Evolutionary conservation across 345 rosid genomes (phyloP), one percentile per base, ranked within the genome.

Genomic region (Hirschfeldia incana): DNA sequence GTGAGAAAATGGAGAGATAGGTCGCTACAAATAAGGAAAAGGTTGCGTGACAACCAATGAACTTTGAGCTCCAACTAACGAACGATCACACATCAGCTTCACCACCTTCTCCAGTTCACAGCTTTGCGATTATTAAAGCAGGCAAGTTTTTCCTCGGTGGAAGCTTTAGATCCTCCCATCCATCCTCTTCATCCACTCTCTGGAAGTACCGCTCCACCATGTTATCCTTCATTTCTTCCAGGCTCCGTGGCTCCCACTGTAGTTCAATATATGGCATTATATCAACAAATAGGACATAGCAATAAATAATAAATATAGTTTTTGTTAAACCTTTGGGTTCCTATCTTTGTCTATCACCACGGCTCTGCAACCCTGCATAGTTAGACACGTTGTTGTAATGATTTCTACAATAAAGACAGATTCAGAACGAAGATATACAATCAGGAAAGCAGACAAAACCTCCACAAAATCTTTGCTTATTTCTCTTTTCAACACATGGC

Each of bases 351-450:
- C 97, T 68, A 89, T 16, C 76, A 94, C 84, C 51, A 92, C 81
- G 74, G 98, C 92, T 84, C 98, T 88, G 81, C 90, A 88, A 63
- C 98, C 98, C 98, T 92, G 87, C 74, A 84, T 36, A 34, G 27
- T 10, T 69, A 21, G 26, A 57, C 28, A 57, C 62, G 29, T 16
- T 57, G 11, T 49, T 36, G 9, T 65, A 17, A 55, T 39, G 15
- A 55, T 17, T 3, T 55, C 30, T 4, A 6, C 44, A 57, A 61
- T 51, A 33, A 72, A 9, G 32, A 53, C 36, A 61, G 2, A 53
- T 29, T 8, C 8, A 60, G 8, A 36, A 60, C 8, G 8, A 72
- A 57, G n/a, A 44, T 16, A 29, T 4, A 29, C 33, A 13, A 33
- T 57, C 3, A 4, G 30, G 36, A 75, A 46, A 30, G 65, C 55